These are phyloP conservation scores for Ophiostoma australiae DNA, from an alignment of 2,329 filamentous ascomycete species.

Conservation along the genomic window DNA sequence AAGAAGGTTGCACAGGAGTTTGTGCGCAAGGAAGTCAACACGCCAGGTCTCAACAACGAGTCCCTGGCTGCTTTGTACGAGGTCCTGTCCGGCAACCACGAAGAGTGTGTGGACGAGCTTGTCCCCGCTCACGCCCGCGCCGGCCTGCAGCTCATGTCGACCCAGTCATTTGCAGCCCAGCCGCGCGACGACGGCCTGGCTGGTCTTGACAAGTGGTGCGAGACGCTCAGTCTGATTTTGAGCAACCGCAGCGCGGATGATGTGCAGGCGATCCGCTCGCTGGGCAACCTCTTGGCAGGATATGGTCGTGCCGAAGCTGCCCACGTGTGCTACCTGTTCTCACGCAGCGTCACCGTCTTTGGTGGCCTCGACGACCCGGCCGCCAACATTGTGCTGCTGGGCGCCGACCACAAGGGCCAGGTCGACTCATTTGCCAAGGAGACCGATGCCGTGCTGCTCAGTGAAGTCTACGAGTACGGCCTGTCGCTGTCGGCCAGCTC, in stretches of 20 bases:
- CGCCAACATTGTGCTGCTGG: slow-evolving; percentile 70
- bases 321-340: slow-evolving; percentile 90
- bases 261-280: slow-evolving; percentile 66
- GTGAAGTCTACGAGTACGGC: slow-evolving; percentile 91
- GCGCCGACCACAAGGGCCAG: slow-evolving; percentile 71
- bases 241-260: slow-evolving; percentile 85
- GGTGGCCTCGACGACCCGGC: slow-evolving; percentile 78
- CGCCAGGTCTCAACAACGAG: slow-evolving; percentile 71
- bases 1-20: slow-evolving; percentile 94
- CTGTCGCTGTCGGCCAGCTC: slow-evolving; percentile 63
- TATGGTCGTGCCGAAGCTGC: slow-evolving; percentile 90
- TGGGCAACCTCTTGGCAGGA: slow-evolving; percentile 75
- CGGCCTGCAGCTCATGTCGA: slow-evolving; percentile 84
- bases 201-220: slow-evolving; percentile 88
- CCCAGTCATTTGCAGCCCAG: slow-evolving; percentile 54
- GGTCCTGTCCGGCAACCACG: slow-evolving; percentile 85
- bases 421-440: slow-evolving; percentile 71
- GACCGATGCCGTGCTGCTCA: slow-evolving; percentile 83
- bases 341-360: slow-evolving; percentile 64
- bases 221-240: slow-evolving; percentile 78
- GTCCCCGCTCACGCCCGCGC: slow-evolving; percentile 89
- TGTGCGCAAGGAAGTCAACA: slow-evolving; percentile 88
- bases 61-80: slow-evolving; percentile 89
- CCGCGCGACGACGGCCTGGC: slow-evolving; percentile 72
- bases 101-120: slow-evolving; percentile 92